Percentiles rank a stretch among this genome's conserved stretches.
Conservation (phyloP, 345 rosid genomes). For the Melaleuca quinquenervia region DNA sequence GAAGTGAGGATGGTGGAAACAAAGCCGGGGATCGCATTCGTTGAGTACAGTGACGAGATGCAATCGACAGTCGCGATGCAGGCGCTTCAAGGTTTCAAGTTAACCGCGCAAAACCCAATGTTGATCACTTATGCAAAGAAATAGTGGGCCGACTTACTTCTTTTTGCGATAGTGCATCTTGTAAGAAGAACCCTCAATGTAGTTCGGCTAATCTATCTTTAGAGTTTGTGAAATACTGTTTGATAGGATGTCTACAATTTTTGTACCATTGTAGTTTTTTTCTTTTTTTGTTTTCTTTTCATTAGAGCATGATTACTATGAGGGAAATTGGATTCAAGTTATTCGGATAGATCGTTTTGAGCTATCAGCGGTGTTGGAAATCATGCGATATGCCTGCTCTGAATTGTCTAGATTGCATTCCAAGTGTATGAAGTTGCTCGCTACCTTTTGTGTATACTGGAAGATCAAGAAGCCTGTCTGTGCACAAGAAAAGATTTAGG, state of each 20-base stretch:
- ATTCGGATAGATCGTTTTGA: not conserved
- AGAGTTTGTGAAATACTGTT: not conserved
- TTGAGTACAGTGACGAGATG: conserved; percentile 81
- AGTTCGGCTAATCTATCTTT: not conserved
- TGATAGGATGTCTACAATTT: not conserved
- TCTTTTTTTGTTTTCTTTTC: not conserved
- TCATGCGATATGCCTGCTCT: not conserved
- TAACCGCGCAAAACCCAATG: conserved; percentile 62
- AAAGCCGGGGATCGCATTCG: conserved; percentile 96
- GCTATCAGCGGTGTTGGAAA: not conserved
- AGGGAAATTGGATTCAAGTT: not conserved
- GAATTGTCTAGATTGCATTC: not conserved
- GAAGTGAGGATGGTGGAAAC: conserved; percentile 96
- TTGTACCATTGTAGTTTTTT: not conserved
- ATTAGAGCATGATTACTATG: not conserved
- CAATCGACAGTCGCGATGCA: conserved; percentile 88
- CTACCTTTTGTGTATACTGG: not conserved
- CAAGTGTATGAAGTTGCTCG: not conserved
- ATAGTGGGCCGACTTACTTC: conserved; percentile 12
- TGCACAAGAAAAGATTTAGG: not conserved
- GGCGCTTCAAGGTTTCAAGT: conserved; percentile 70
- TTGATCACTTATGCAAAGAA: conserved; percentile 87
- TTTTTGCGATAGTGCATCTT: not conserved
- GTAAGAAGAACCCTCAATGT: not conserved
- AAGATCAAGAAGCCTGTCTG: not conserved